A percentile compares a stretch with the other conserved stretches of the same genome.
Conservation (phyloP, 2,329 filamentous ascomycete species). For the Thelonectria discophora region DNA sequence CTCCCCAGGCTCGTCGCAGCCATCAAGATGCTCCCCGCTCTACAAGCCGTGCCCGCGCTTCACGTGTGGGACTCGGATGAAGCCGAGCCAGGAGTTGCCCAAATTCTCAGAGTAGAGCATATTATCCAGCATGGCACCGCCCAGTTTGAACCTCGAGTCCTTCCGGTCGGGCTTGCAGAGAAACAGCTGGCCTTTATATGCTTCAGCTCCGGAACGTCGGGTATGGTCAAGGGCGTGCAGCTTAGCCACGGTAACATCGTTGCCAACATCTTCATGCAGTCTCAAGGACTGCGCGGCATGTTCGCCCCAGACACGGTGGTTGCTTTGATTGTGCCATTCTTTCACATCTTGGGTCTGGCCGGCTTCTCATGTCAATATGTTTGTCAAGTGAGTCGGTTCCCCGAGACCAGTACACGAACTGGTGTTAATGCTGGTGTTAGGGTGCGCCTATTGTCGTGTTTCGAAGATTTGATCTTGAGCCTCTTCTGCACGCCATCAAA, state of each 20-base stretch:
- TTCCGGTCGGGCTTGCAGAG: background rate
- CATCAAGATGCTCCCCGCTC: background rate
- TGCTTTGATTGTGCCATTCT: conserved; percentile 16
- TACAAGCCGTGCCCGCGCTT: background rate
- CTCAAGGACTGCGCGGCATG: conserved; percentile 14
- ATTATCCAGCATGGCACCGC: conserved; percentile 7
- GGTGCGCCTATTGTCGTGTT: conserved; percentile 14
- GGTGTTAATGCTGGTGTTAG: background rate
- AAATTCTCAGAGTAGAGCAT: background rate
- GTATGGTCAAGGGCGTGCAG: conserved; percentile 12
- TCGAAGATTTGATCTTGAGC: conserved; percentile 7
- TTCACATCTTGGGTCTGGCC: conserved; percentile 11
- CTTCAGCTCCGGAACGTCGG: conserved; percentile 17
- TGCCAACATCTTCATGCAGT: conserved; percentile 18
- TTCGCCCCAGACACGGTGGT: conserved; percentile 3
- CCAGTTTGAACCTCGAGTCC: background rate
- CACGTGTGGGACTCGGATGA: conserved; percentile 9
- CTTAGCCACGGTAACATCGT: conserved; percentile 16
- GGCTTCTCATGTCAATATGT: conserved; percentile 19
- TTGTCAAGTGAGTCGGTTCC: conserved; percentile 3
- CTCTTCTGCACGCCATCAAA: conserved; percentile 10
- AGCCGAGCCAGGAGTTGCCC: background rate
- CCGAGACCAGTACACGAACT: background rate
- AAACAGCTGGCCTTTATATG: conserved; percentile 13
- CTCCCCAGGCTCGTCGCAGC: conserved; percentile 4